Evolutionary conservation across 306 rosid genomes (phyloP).

Genomic region (Casuarina equisetifolia): DNA sequence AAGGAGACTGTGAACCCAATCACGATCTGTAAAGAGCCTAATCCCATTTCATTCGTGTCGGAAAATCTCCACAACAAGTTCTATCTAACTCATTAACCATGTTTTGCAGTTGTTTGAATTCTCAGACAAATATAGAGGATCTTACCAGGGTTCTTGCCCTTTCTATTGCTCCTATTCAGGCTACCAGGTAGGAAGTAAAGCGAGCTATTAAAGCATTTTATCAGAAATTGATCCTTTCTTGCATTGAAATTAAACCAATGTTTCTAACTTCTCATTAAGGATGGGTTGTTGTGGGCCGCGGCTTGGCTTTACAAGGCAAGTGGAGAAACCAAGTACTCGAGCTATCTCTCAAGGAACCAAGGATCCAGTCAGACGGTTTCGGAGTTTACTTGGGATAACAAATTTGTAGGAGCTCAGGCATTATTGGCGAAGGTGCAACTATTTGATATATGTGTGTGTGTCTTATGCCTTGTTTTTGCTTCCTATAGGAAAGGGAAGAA

Average conservation of each 20-base stretch:
- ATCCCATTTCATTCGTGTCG: conserved; percentile 9
- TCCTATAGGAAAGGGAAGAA: not conserved
- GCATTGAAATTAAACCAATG: not conserved
- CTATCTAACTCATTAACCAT: not conserved
- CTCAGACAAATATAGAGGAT: conserved; percentile 73
- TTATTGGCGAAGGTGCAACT: conserved; percentile 53
- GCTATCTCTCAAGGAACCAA: conserved; percentile 54
- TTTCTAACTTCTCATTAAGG: conserved; percentile 38
- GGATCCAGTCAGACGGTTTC: conserved; percentile 65
- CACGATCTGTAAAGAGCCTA: conserved; percentile 54
- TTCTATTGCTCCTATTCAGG: conserved; percentile 92
- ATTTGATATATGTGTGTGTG: no score
- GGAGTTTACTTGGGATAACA: conserved; percentile 94
- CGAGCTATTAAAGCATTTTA: not conserved
- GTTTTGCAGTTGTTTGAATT: conserved; percentile 69
- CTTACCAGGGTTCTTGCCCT: conserved; percentile 76
- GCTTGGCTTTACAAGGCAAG: conserved; percentile 79
- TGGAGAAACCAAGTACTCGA: conserved; percentile 54
- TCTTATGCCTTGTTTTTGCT: not conserved
- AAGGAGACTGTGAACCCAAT: conserved; percentile 39
- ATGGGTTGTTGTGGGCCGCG: conserved; percentile 87
- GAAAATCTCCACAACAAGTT: not conserved
- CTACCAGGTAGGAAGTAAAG: conserved; percentile 57
- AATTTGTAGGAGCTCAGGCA: conserved; percentile 79
- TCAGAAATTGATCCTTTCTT: not conserved